These are phyloP conservation scores for Rhodamnia argentea DNA, from an alignment of 345 rosid species.

Conservation along the genomic window DNA sequence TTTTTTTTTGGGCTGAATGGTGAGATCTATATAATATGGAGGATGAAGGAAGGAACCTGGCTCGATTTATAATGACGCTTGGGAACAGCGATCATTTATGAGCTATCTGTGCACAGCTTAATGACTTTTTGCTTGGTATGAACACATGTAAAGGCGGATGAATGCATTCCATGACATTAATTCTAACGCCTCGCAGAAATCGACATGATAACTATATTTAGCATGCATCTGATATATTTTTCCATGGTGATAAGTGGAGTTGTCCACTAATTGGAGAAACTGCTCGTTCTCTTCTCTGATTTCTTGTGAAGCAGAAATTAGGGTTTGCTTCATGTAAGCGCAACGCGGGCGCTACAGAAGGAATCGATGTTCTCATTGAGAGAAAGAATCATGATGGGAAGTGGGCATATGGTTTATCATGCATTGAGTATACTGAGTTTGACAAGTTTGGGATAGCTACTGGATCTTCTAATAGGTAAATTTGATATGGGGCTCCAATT, in stretches of 20 bases:
- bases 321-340: slow-evolving; percentile 91
- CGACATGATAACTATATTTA: neutral
- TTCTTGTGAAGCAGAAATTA: slow-evolving; percentile 53
- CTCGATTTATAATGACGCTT: neutral
- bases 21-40: neutral
- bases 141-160: neutral
- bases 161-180: neutral
- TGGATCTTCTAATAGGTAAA: neutral
- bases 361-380: slow-evolving; percentile 78
- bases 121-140: neutral
- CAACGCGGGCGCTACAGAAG: slow-evolving; percentile 75
- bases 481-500: neutral
- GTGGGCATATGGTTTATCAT: slow-evolving; percentile 92
- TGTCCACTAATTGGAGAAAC: neutral
- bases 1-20: neutral
- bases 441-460: slow-evolving; percentile 52
- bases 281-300: neutral
- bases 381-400: slow-evolving; percentile 69
- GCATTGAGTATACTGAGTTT: slow-evolving; percentile 89
- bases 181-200: neutral
- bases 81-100: neutral
- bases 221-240: neutral
- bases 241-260: neutral
- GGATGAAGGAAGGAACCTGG: neutral
- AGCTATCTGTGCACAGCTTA: neutral